Percentiles rank a stretch among this genome's conserved stretches.
Conservation (phyloP, 306 rosid genomes). For the Dicorynia guianensis region DNA sequence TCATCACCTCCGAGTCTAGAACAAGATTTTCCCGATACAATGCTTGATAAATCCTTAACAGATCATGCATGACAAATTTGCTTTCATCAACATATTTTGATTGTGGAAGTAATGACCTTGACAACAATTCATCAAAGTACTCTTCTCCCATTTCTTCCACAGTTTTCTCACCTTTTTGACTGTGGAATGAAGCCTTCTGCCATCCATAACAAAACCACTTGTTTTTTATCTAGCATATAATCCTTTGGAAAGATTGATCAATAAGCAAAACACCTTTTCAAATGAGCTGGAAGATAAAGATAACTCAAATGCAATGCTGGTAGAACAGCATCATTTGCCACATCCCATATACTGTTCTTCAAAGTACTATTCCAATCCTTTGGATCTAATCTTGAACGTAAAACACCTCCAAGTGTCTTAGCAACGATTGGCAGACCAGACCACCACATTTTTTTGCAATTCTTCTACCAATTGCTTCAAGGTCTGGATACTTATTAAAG, state of each 20-base stretch:
- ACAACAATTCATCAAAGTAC: conserved; percentile 25
- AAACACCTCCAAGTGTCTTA: conserved; percentile 42
- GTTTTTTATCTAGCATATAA: neutral
- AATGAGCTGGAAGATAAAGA: conserved; percentile 1
- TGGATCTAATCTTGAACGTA: conserved; percentile 36
- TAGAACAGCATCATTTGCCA: conserved; percentile 42
- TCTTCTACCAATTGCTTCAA: conserved; percentile 37
- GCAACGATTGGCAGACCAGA: conserved; percentile 51
- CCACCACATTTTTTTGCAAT: conserved; percentile 46
- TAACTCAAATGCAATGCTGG: neutral
- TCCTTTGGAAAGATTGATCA: conserved; percentile 14
- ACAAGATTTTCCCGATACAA: neutral
- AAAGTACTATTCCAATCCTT: conserved; percentile 43
- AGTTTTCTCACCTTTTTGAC: neutral
- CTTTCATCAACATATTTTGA: neutral
- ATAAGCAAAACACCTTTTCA: neutral
- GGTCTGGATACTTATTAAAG: neutral
- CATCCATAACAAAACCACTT: conserved; percentile 35
- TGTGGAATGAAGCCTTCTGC: conserved; percentile 29
- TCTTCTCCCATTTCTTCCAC: conserved; percentile 26
- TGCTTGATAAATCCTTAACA: conserved; percentile 29
- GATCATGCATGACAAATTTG: conserved; percentile 21
- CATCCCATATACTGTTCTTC: conserved; percentile 44
- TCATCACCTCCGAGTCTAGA: neutral
- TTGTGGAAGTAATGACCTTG: conserved; percentile 27